Conservation (phyloP, 1,139 yeast genomes). For the Debaryomyces udenii region DNA sequence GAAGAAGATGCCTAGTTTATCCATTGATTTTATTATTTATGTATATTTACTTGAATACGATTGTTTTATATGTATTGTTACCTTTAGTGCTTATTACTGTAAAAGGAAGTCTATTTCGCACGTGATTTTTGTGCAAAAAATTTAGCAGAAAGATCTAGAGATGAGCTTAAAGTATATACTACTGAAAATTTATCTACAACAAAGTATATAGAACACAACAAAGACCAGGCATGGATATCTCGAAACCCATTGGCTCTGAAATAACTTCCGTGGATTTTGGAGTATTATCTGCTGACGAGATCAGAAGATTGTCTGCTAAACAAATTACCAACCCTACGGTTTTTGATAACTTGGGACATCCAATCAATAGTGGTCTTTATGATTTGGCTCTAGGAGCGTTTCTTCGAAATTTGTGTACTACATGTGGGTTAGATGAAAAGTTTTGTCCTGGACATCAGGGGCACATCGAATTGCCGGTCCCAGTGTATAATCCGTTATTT, state of each 20-base stretch:
- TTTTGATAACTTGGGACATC: constrained; percentile 94
- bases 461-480: constrained; percentile 93
- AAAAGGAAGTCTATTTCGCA: constrained; percentile 8
- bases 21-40: not conserved
- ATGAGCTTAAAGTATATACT: constrained; percentile 8
- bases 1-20: constrained; percentile 1
- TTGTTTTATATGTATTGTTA: constrained; percentile 6
- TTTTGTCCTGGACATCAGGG: constrained; percentile 99
- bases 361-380: constrained; percentile 89
- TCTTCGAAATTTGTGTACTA: constrained; percentile 81
- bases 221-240: constrained; percentile 73
- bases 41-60: not conserved
- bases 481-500: constrained; percentile 92
- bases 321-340: constrained; percentile 95
- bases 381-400: constrained; percentile 96
- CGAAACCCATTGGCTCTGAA: constrained; percentile 95
- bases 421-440: constrained; percentile 94
- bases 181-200: constrained; percentile 6
- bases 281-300: constrained; percentile 78
- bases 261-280: constrained; percentile 92
- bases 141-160: constrained; percentile 8
- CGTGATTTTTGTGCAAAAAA: constrained; percentile 11
- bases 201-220: constrained; percentile 4
- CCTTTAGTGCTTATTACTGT: constrained; percentile 2
- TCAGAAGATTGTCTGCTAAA: constrained; percentile 84